A percentile compares a stretch with the other conserved stretches of the same genome.
phyloP scores from a whole-genome alignment of 2,329 filamentous ascomycete genomes.

The Trichoderma endophyticum region DNA sequence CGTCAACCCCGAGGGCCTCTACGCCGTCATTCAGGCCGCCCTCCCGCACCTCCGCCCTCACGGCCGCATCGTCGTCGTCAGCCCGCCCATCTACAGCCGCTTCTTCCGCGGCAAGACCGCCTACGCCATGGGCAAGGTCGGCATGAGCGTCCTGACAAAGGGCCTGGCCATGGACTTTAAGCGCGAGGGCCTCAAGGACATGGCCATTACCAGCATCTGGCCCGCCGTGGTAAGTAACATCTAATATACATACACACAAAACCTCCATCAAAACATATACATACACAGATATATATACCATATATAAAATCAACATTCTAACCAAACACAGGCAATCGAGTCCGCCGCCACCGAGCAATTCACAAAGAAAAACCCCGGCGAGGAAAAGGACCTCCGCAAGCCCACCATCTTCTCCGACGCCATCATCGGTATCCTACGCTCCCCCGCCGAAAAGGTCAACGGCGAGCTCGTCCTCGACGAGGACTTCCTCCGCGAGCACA shows the following conservation, averaged over 20 bases:
- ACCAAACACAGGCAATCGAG: slow-evolving; percentile 56
- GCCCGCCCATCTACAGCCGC: slow-evolving; percentile 78
- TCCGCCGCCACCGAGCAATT: slow-evolving; percentile 67
- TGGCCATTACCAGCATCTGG: slow-evolving; percentile 82
- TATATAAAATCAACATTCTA: not conserved
- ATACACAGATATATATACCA: not conserved
- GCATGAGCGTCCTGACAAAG: slow-evolving; percentile 77
- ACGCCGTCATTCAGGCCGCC: slow-evolving; percentile 64
- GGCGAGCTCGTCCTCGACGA: slow-evolving; percentile 73
- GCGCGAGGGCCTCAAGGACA: slow-evolving; percentile 59
- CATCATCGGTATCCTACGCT: slow-evolving; percentile 65
- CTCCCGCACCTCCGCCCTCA: slow-evolving; percentile 61
- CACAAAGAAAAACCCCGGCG: slow-evolving; percentile 42
- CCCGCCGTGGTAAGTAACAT: slow-evolving; percentile 61
- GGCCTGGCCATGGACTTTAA: slow-evolving; percentile 79
- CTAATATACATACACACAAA: not conserved
- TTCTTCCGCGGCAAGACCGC: slow-evolving; percentile 85
- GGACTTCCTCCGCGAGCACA: slow-evolving; percentile 68
- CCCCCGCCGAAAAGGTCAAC: slow-evolving; percentile 61
- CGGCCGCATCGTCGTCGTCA: slow-evolving; percentile 72
- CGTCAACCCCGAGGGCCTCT: slow-evolving; percentile 73
- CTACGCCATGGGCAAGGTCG: slow-evolving; percentile 76
- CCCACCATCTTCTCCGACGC: slow-evolving; percentile 77
- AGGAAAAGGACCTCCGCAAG: slow-evolving; percentile 60
- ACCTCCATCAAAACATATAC: not conserved